Evolutionary conservation across 148 eudicot species (phyloP).

Genomic region (Pouteria glomerata): DNA sequence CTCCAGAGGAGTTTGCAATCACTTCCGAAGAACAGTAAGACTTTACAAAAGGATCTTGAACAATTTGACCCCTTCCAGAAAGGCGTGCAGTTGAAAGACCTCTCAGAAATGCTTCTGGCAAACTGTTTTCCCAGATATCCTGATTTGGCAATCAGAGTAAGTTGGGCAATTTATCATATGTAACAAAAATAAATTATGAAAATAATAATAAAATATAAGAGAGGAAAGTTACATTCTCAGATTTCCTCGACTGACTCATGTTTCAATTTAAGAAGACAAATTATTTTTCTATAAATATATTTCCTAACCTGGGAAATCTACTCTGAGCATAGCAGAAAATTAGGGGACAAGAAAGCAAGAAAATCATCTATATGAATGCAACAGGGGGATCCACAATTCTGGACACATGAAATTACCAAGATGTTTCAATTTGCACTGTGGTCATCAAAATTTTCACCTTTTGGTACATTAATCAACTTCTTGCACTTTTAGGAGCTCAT

Average conservation of each 20-base stretch:
- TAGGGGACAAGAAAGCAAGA: neutral
- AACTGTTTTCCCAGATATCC: conserved; percentile 32
- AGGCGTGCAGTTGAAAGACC: conserved; percentile 80
- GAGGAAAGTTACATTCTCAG: neutral
- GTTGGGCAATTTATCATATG: conserved; percentile 17
- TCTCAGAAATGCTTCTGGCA: conserved; percentile 68
- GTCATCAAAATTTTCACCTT: neutral
- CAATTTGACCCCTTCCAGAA: conserved; percentile 78
- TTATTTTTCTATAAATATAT: neutral
- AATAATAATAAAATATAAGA: neutral
- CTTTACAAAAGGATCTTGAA: conserved; percentile 33
- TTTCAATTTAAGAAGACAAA: neutral
- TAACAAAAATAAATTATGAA: neutral
- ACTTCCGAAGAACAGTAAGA: conserved; percentile 15
- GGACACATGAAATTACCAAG: neutral
- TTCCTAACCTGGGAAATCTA: neutral
- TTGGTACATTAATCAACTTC: neutral
- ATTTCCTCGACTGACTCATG: neutral
- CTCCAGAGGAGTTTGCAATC: conserved; percentile 34
- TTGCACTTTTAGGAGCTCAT: neutral
- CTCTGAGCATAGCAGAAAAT: neutral
- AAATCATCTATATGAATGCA: neutral
- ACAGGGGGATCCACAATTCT: neutral
- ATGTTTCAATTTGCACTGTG: neutral
- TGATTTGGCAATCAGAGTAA: conserved; percentile 19